Percentiles rank a stretch among this genome's conserved stretches.
phyloP scores from a whole-genome alignment of 139 green algal genomes.

The Micractinium sp. region DNA sequence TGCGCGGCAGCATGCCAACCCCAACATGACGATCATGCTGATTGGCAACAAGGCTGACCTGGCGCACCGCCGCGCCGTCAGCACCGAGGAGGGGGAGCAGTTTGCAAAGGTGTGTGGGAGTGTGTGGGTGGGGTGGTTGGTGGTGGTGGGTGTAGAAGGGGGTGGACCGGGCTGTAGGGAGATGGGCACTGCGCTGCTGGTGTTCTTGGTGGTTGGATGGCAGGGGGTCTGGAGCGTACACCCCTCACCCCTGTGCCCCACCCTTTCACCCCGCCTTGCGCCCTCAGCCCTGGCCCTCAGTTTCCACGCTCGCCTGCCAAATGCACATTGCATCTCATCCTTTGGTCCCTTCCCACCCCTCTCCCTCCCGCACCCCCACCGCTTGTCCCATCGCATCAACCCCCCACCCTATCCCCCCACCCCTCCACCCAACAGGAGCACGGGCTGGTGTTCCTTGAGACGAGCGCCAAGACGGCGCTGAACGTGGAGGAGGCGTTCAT shows the following conservation, averaged over 20 bases:
- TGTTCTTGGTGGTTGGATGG: no score
- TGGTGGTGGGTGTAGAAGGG: background rate
- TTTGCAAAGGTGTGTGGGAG: constrained; percentile 83
- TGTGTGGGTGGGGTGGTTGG: background rate
- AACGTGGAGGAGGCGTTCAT: constrained; percentile 99
- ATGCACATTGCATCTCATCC: background rate
- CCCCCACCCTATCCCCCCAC: background rate
- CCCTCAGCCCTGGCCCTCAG: background rate
- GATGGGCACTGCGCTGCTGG: no score
- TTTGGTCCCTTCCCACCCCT: background rate
- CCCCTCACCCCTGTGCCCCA: background rate
- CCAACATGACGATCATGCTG: constrained; percentile 99
- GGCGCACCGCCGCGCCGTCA: constrained; percentile 69
- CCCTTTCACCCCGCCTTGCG: background rate
- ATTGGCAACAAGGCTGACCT: constrained; percentile 99
- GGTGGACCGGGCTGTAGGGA: no score
- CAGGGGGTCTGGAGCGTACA: no score
- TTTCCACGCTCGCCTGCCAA: no score
- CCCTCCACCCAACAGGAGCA: constrained; percentile 72
- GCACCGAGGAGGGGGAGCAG: constrained; percentile 93
- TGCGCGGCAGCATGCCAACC: constrained; percentile 98
- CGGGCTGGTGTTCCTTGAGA: constrained; percentile 99
- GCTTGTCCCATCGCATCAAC: no score
- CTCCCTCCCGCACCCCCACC: background rate
- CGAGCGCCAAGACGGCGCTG: constrained; percentile 95